phyloP scores from a whole-genome alignment of 805 yeast genomes.

The Schwanniomyces yamadae region DNA sequence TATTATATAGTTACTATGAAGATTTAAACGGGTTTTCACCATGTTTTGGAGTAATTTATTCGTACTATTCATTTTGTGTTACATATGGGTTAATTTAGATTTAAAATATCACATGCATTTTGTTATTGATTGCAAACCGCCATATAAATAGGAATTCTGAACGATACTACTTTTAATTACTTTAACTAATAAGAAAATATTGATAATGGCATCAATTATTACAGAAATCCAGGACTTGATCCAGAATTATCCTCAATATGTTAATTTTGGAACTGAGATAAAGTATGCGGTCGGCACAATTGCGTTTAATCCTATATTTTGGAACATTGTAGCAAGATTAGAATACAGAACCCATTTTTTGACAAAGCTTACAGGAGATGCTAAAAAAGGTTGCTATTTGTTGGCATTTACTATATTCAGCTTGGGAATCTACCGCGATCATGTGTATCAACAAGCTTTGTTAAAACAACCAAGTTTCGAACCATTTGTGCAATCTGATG shows the following conservation, averaged over 20 bases:
- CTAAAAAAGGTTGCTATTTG: conserved; percentile 75
- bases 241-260: conserved; percentile 12
- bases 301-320: conserved; percentile 89
- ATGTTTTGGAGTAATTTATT: too few relatives aligned
- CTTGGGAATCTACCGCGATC: conserved; percentile 81
- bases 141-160: too few relatives aligned
- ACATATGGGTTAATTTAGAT: too few relatives aligned
- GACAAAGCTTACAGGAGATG: conserved; percentile 71
- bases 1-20: too few relatives aligned
- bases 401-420: conserved; percentile 83
- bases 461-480: conserved; percentile 65
- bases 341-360: conserved; percentile 78
- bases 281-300: conserved; percentile 58
- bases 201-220: conserved; percentile 1
- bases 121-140: too few relatives aligned
- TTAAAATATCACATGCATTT: too few relatives aligned
- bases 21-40: too few relatives aligned
- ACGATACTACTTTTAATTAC: too few relatives aligned
- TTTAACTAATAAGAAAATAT: too few relatives aligned
- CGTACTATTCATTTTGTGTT: too few relatives aligned
- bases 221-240: conserved; percentile 1
- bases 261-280: conserved; percentile 20
- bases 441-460: conserved; percentile 69
- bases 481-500: conserved; percentile 41
- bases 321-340: conserved; percentile 89